Conservation (phyloP, 2,329 filamentous ascomycete species). For the Chaetomium globosum region DNA sequence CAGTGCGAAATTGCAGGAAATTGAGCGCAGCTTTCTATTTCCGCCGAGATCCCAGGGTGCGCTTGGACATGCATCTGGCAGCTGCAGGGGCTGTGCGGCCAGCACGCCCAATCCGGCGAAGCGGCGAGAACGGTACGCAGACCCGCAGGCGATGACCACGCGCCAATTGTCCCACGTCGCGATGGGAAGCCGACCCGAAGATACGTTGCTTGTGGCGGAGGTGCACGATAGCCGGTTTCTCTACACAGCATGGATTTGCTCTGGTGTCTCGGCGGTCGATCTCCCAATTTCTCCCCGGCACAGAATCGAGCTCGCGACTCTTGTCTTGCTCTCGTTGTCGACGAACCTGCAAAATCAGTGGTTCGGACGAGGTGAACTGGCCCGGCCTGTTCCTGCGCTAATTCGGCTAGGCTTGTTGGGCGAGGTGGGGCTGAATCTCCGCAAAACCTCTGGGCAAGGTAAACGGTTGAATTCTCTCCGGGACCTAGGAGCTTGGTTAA, state of each 20-base stretch:
- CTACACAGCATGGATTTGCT: neutral
- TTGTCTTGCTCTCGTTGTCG: neutral
- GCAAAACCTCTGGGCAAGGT: neutral
- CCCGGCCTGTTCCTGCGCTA: slow-evolving; percentile 15
- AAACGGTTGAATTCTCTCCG: neutral
- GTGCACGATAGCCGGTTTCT: neutral
- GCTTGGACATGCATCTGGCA: slow-evolving; percentile 14
- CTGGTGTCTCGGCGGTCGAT: slow-evolving; percentile 13
- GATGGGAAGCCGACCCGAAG: neutral
- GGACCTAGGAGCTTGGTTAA: neutral
- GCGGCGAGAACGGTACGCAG: slow-evolving; percentile 15
- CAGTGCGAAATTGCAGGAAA: slow-evolving; percentile 20
- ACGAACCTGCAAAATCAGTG: neutral
- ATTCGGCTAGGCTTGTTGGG: slow-evolving; percentile 19
- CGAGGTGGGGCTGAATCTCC: slow-evolving; percentile 22
- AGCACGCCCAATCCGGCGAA: slow-evolving; percentile 16
- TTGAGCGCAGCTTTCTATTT: slow-evolving; percentile 22
- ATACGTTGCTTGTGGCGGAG: slow-evolving; percentile 8
- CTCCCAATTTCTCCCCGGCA: neutral
- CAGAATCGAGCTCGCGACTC: neutral
- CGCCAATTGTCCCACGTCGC: slow-evolving; percentile 14
- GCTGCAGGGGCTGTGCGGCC: slow-evolving; percentile 16
- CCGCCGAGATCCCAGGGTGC: slow-evolving; percentile 12
- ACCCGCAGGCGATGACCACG: slow-evolving; percentile 8
- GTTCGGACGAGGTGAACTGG: slow-evolving; percentile 10